These are phyloP conservation scores for Colletotrichum tropicicola DNA, from an alignment of 2,329 filamentous ascomycete species.

Conservation along the genomic window DNA sequence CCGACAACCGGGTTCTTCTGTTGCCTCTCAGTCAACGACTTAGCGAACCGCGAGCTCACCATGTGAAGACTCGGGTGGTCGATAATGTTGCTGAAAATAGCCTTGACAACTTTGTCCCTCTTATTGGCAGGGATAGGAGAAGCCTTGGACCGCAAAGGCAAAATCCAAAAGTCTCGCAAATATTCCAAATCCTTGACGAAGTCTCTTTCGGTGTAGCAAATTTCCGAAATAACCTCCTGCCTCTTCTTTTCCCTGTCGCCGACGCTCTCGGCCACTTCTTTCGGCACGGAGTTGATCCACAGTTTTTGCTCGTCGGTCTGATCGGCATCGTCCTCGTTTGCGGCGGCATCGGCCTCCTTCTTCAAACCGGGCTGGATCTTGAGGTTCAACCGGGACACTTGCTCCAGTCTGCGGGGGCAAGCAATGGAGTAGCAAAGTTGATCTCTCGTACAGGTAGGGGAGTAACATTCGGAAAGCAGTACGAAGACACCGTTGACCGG, in stretches of 20 bases:
- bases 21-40: slow-evolving; percentile 88
- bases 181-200: slow-evolving; percentile 99
- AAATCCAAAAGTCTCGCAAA: slow-evolving; percentile 97
- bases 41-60: slow-evolving; percentile 89
- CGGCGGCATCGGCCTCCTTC: slow-evolving; percentile 62
- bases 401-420: slow-evolving; percentile 90
- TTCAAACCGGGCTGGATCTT: slow-evolving; percentile 91
- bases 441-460: slow-evolving; percentile 94
- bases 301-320: slow-evolving; percentile 96
- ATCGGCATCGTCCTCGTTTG: slow-evolving; percentile 82
- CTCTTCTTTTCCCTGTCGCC: slow-evolving; percentile 94
- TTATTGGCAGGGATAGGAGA: slow-evolving; percentile 91
- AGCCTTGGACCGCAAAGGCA: slow-evolving; percentile 81
- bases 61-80: slow-evolving; percentile 83
- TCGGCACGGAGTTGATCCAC: slow-evolving; percentile 98
- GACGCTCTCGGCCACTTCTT: slow-evolving; percentile 91
- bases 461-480: slow-evolving; percentile 95
- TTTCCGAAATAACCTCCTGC: slow-evolving; percentile 96
- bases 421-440: slow-evolving; percentile 98
- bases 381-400: slow-evolving; percentile 92
- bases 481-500: slow-evolving; percentile 96
- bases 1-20: slow-evolving; percentile 89
- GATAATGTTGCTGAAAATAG: slow-evolving; percentile 95
- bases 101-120: slow-evolving; percentile 89
- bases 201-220: slow-evolving; percentile 98